phyloP scores from a whole-genome alignment of 2,329 filamentous ascomycete genomes.

The Talaromyces piceae region DNA sequence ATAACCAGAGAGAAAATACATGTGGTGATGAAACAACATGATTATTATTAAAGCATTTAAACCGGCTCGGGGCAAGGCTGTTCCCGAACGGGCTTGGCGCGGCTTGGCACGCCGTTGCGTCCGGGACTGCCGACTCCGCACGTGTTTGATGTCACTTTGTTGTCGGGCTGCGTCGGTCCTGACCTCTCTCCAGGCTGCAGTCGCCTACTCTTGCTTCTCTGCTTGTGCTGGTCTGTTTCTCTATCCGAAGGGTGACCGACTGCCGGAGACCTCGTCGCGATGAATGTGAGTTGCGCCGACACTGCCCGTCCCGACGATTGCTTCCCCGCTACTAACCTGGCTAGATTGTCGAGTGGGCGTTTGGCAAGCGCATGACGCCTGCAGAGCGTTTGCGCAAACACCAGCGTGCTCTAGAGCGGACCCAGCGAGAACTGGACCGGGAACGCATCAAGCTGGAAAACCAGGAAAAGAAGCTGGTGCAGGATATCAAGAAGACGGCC shows the following conservation, averaged over 20 bases:
- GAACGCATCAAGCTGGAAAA: constrained; percentile 94
- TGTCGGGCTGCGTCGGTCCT: too few species aligned
- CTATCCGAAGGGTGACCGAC: neutral
- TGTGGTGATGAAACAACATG: too few species aligned
- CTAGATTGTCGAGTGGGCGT: constrained; percentile 98
- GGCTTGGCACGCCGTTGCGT: neutral
- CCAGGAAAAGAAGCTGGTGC: constrained; percentile 93
- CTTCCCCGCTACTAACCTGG: constrained; percentile 13
- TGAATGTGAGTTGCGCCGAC: constrained; percentile 33
- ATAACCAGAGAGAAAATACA: neutral
- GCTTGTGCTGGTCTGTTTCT: neutral
- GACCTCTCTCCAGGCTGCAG: neutral
- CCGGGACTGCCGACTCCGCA: too few species aligned
- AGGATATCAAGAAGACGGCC: constrained; percentile 95
- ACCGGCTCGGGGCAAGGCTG: neutral
- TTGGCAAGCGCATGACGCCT: constrained; percentile 98
- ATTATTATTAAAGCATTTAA: too few species aligned
- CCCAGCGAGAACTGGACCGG: constrained; percentile 89
- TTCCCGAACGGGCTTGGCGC: neutral
- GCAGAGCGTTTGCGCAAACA: constrained; percentile 61
- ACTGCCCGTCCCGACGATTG: neutral
- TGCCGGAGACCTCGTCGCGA: constrained; percentile 12
- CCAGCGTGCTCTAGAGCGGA: constrained; percentile 93
- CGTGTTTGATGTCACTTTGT: neutral
- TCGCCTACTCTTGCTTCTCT: neutral